Base-by-base conservation (phyloP, 179 eudicot genomes). In the Spinacia oleracea region DNA sequence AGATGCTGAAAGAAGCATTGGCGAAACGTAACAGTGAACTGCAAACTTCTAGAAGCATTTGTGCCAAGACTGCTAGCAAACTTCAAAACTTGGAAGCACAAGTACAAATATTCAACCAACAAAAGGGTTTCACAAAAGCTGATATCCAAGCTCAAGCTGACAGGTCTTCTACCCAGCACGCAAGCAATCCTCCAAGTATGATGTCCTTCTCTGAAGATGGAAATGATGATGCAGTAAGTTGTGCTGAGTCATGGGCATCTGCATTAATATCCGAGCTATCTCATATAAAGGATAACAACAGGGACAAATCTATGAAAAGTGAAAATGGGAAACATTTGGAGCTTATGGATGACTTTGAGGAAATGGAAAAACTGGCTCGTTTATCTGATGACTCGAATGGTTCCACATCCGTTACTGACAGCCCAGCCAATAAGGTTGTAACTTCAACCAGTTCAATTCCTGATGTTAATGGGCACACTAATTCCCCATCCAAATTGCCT, bases 281-380 rank as follows among this genome's bases (percentile, higher is more conserved):
- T 66, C 86, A 83, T 77, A 62, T 70, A 73, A 93, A 87, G 80
- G 94, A 84, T 2, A 91, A 87, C 81, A 87, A 63, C 85, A 71
- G 53, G 75, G 94, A 89, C 67, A 90, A 83, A 76, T 71, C 87
- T 53, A 73, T 72, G 72, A 89, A 83, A 81, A 70, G 88, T 55
- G 96, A 92, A 71, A 93, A 73, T 79, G 78, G 91, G 70, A 90
- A 77, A 75, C 94, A 85, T 64, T 80, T 94, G 78, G 97, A 89
- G 83, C 98, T 96, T 20, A 96, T 96, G 99, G 97, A 96, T 81
- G 99, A 96, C 85, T 96, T 96, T 77, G 80, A 94, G 80, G 99
- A 96, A 86, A 96, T 96, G 99, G 99, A 96, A 85, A 96, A 92
- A 80, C 85, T 96, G 81, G 99, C 99, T 59, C 70, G 82, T 81